Evolutionary conservation across 1,284 basidiomycete genomes (phyloP).

Genomic region (Ceratobasidium sp.): DNA sequence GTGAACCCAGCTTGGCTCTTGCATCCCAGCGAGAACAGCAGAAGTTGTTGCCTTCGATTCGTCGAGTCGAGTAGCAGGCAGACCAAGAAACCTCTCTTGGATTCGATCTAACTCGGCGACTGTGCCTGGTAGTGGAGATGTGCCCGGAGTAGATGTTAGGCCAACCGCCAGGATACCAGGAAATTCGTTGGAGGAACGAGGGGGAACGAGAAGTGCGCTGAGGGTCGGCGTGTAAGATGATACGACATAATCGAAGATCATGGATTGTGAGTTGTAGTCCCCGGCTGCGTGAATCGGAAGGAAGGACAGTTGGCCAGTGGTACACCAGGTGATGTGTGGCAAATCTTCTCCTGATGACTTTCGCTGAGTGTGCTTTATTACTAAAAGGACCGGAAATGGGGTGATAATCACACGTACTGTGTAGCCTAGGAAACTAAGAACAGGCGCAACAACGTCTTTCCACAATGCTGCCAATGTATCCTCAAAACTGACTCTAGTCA

Average conservation of each 20-base stretch:
- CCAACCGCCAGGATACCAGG: constrained; percentile 13
- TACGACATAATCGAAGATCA: not conserved
- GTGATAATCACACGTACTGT: not conserved
- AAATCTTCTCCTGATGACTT: not conserved
- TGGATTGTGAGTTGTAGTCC: not conserved
- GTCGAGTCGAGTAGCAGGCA: not conserved
- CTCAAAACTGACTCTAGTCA: not conserved
- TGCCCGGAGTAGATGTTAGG: not conserved
- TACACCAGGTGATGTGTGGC: constrained; percentile 22
- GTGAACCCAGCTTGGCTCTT: not conserved
- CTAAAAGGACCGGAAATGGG: not conserved
- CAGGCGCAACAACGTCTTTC: not conserved
- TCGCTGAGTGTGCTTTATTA: not conserved
- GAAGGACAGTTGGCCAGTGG: constrained; percentile 10
- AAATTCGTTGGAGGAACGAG: no score
- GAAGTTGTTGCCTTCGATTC: not conserved
- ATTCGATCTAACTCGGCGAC: not conserved
- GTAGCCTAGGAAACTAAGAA: not conserved
- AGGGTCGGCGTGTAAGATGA: constrained; percentile 18
- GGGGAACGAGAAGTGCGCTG: not conserved
- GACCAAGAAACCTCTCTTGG: not conserved
- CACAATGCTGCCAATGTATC: not conserved
- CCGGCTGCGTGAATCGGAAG: constrained; percentile 19
- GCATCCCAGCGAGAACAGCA: constrained; percentile 1
- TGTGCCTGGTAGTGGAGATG: not conserved